Evolutionary conservation across 2,329 filamentous ascomycete genomes (phyloP).

Genomic region (Pyrenochaeta sp.): DNA sequence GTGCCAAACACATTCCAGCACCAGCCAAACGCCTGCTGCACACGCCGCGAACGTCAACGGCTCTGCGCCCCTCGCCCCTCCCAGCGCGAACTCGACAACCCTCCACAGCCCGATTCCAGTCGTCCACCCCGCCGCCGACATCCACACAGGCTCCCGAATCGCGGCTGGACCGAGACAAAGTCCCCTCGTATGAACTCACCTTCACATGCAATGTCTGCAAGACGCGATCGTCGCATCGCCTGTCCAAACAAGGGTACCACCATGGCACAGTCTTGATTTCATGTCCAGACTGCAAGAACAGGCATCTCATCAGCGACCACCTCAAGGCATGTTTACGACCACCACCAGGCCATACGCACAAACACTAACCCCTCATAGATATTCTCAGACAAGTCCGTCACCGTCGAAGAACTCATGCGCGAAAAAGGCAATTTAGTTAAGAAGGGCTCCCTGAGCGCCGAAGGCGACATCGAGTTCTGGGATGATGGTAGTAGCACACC

Average conservation of each 20-base stretch:
- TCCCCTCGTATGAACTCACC: conserved; percentile 81
- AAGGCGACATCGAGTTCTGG: conserved; percentile 94
- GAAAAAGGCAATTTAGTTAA: conserved; percentile 78
- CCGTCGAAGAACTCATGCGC: conserved; percentile 78
- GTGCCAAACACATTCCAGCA: conserved; percentile 32
- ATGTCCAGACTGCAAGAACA: conserved; percentile 84
- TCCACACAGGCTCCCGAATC: conserved; percentile 42
- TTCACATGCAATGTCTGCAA: conserved; percentile 93
- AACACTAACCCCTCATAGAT: conserved; percentile 56
- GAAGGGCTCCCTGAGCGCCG: conserved; percentile 72
- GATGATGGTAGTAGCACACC: conserved; percentile 66
- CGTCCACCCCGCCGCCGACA: conserved; percentile 30
- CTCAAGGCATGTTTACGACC: conserved; percentile 60
- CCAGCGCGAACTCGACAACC: conserved; percentile 16
- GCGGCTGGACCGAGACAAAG: conserved; percentile 47
- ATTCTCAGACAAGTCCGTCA: conserved; percentile 74
- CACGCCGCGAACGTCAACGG: conserved; percentile 37
- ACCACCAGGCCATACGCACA: background rate
- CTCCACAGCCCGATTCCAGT: conserved; percentile 32
- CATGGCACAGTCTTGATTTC: conserved; percentile 86
- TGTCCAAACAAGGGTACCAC: conserved; percentile 96
- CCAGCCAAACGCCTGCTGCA: conserved; percentile 33
- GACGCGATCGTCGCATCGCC: conserved; percentile 78
- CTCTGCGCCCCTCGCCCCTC: conserved; percentile 22
- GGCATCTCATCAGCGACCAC: conserved; percentile 93